Base-by-base conservation (phyloP, 306 rosid species). In the Rosa rugosa region DNA sequence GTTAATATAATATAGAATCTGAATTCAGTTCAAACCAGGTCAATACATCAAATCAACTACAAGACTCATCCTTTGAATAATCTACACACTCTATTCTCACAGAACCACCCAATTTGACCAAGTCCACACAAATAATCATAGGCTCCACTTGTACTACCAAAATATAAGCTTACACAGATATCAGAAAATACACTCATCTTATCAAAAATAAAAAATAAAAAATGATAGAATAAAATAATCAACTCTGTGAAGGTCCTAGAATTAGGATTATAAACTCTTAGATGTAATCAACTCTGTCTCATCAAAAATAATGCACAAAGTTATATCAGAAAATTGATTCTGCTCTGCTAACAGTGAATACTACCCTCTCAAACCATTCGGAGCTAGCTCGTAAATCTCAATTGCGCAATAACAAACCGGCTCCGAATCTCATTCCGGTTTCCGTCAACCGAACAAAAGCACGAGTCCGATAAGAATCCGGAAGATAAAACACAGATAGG, bases 391-490 rank as follows among this genome's bases (percentile, higher is more conserved):
- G 46, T 44, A 44, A 44, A 44, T 44, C 46, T 44, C 46, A 44
- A 44, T 44, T 44, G 11, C 11, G 46, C 45, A 42, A 42, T 42
- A 42, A 42, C 45, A 42, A 42, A 42, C 45, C 45, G 44, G 44
- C 44, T 5, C 60, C 25, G 60, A 80, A 64, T 53, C 75, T 57
- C 74, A 44, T 34, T 70, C 36, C 5, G 25, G 3, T 69, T 22
- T 69, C 72, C 57, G 42, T 75, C 71, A 63, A 56, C 12, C 75
- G 82, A 80, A 80, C 63, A 49, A 69, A 69, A 77, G 75, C 69
- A 44, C n/a, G 60, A 77, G 11, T 34, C 46, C 71, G 56, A 11
- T 5, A 1, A 16, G 4, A 63, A 65, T 1, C 6, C 6, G 9
- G 42, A 4, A 4, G 9, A 38, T 0, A 71, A 12, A 8, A 45